phyloP scores from a whole-genome alignment of 179 eudicot species.

The Amaranthus tricolor region DNA sequence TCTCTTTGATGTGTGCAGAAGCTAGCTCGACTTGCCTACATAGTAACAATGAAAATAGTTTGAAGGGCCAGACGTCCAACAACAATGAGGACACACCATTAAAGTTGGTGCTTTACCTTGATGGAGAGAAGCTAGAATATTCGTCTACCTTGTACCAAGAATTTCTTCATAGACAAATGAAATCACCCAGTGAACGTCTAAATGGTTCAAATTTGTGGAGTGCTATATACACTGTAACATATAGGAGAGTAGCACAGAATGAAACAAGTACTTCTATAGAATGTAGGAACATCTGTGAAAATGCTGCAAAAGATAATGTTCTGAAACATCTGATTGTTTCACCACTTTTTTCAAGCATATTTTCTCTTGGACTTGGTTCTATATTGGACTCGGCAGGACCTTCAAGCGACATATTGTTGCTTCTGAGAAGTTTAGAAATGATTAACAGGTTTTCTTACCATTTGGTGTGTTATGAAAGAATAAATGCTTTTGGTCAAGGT shows the following conservation, averaged over 20 bases:
- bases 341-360: slow-evolving; percentile 40
- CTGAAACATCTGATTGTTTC: slow-evolving; percentile 30
- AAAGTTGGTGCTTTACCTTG: slow-evolving; percentile 61
- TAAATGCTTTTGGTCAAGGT: slow-evolving; percentile 60
- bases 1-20: slow-evolving; percentile 22
- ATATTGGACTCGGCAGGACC: slow-evolving; percentile 50
- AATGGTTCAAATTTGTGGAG: slow-evolving; percentile 52
- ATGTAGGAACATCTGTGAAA: slow-evolving; percentile 22
- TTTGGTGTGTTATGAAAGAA: slow-evolving; percentile 53
- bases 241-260: slow-evolving; percentile 37
- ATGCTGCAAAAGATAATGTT: slow-evolving; percentile 24
- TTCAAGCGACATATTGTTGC: slow-evolving; percentile 52
- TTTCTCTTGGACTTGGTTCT: slow-evolving; percentile 38
- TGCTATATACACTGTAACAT: slow-evolving; percentile 54
- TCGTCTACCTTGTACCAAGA: slow-evolving; percentile 70
- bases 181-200: slow-evolving; percentile 37
- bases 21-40: slow-evolving; percentile 12
- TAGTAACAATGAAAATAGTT: slow-evolving; percentile 15
- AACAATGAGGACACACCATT: slow-evolving; percentile 33
- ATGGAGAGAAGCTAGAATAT: slow-evolving; percentile 54
- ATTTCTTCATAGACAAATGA: slow-evolving; percentile 47
- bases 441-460: slow-evolving; percentile 63
- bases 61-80: slow-evolving; percentile 23
- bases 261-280: slow-evolving; percentile 23
- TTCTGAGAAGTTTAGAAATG: slow-evolving; percentile 71